phyloP scores from a whole-genome alignment of 2,329 filamentous ascomycete genomes.

The Apiospora hydei region DNA sequence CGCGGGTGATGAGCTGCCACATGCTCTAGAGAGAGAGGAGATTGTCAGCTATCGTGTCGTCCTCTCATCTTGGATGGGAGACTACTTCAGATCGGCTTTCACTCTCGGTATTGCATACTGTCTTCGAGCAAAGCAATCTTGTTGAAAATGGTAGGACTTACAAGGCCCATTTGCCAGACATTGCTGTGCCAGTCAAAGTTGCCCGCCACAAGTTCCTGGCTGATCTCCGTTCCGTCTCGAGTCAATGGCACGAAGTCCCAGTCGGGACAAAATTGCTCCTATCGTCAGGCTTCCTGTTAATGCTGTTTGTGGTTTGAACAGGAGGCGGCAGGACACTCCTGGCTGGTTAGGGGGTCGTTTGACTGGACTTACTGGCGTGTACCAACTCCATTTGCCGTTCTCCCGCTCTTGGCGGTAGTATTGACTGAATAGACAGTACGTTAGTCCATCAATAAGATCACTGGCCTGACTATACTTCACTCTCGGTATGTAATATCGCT shows the following conservation, averaged over 20 bases:
- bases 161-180: background rate
- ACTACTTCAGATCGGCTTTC: too few relatives aligned
- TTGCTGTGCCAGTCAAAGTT: slow-evolving; percentile 1
- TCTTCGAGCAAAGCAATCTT: too few relatives aligned
- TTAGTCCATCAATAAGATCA: too few relatives aligned
- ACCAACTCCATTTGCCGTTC: background rate
- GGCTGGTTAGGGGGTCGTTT: too few relatives aligned
- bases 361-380: background rate
- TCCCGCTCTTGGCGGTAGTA: background rate
- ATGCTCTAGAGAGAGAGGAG: too few relatives aligned
- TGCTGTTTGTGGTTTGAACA: too few relatives aligned
- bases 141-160: too few relatives aligned
- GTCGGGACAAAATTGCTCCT: background rate
- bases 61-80: too few relatives aligned
- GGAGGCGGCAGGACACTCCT: too few relatives aligned
- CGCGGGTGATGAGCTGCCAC: slow-evolving; percentile 6
- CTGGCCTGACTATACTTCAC: too few relatives aligned
- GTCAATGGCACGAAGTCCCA: background rate
- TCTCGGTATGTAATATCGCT: background rate
- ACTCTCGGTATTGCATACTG: too few relatives aligned
- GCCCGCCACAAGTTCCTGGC: background rate
- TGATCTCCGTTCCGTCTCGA: background rate
- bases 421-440: background rate
- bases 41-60: background rate
- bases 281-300: background rate